phyloP scores from a whole-genome alignment of 805 yeast genomes.

The Yarrowia sp. region DNA sequence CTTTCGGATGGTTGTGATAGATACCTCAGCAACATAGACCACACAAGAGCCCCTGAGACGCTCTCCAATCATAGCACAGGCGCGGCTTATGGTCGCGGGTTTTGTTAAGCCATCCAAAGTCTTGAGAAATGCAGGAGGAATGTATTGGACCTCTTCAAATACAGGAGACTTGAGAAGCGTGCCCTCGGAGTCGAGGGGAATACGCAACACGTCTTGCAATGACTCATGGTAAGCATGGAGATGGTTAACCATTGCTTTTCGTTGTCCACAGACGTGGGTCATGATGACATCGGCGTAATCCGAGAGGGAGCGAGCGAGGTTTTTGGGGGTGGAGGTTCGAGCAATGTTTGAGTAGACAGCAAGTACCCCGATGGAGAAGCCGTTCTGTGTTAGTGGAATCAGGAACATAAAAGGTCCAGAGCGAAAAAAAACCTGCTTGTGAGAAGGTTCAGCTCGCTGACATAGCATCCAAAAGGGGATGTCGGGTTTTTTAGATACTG shows the following conservation, averaged over 20 bases:
- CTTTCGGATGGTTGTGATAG: background rate
- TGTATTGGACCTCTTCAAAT: background rate
- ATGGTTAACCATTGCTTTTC: slow-evolving; percentile 17
- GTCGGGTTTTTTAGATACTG: too few species aligned
- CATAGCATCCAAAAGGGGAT: background rate
- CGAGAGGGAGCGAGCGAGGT: background rate
- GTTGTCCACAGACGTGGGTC: slow-evolving; percentile 19
- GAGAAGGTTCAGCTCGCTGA: too few species aligned
- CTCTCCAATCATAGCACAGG: slow-evolving; percentile 1
- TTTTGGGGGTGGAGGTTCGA: background rate
- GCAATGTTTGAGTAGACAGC: slow-evolving; percentile 3
- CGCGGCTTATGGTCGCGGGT: background rate
- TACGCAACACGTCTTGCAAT: background rate
- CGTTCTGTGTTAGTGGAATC: background rate
- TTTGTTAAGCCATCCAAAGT: background rate
- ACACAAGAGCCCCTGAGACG: background rate
- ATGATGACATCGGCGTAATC: slow-evolving; percentile 4
- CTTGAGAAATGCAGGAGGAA: slow-evolving; percentile 2
- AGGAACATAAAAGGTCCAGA: background rate
- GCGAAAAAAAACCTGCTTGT: too few species aligned
- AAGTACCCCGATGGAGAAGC: background rate
- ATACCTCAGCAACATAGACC: slow-evolving; percentile 2
- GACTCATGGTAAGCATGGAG: slow-evolving; percentile 10
- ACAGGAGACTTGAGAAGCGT: background rate
- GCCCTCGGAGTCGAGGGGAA: slow-evolving; percentile 1